These are phyloP conservation scores for Aspergillus sclerotioniger DNA, from an alignment of 495 filamentous ascomycete species.

Conservation along the genomic window DNA sequence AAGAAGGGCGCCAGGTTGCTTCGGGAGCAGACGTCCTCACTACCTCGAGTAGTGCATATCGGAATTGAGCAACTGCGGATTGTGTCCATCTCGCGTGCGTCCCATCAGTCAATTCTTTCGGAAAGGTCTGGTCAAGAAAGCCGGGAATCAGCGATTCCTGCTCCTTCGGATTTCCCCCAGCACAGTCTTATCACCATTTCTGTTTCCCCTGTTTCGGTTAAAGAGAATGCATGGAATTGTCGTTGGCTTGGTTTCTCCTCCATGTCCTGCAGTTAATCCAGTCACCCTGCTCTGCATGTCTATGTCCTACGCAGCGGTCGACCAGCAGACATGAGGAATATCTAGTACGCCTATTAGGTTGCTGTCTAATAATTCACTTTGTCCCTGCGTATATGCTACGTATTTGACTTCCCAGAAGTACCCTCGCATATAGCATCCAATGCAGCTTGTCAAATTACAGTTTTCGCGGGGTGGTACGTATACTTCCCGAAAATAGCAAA, in stretches of 20 bases:
- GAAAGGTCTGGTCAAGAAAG: conserved; percentile 23
- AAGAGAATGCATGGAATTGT: conserved; percentile 42
- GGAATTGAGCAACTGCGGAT: conserved; percentile 22
- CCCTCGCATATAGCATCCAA: not conserved
- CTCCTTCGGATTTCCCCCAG: conserved; percentile 19
- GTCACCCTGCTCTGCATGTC: not conserved
- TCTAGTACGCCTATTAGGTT: not conserved
- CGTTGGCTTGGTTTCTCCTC: conserved; percentile 11
- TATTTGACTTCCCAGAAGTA: not conserved
- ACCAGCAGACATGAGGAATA: not conserved
- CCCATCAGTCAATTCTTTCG: conserved; percentile 13
- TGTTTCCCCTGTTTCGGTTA: conserved; percentile 28
- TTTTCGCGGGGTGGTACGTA: not conserved
- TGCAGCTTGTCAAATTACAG: not conserved
- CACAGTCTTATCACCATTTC: conserved; percentile 24
- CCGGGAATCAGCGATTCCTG: conserved; percentile 29
- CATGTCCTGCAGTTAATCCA: conserved; percentile 2
- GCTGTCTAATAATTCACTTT: conserved; percentile 7
- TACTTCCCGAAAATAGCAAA: not conserved
- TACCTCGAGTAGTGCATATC: conserved; percentile 20
- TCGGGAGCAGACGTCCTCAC: conserved; percentile 16
- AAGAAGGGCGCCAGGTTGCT: conserved; percentile 18
- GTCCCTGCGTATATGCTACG: not conserved
- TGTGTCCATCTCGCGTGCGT: conserved; percentile 21
- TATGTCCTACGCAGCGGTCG: not conserved